These are phyloP conservation scores for Endogone sp. DNA, from an alignment of 192 early-diverging fungal species.

Conservation along the genomic window DNA sequence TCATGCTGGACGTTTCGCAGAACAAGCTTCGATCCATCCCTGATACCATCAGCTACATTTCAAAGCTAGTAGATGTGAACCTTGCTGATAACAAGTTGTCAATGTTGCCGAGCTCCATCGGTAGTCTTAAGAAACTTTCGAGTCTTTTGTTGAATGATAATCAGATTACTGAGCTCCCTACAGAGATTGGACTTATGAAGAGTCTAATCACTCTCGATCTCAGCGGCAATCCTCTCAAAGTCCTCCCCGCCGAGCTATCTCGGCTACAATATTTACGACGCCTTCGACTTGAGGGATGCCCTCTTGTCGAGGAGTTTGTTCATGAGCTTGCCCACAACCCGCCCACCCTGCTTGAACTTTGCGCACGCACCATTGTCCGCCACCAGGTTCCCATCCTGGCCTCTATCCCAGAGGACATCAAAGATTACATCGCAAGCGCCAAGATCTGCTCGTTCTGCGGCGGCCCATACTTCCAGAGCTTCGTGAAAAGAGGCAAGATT, in stretches of 20 bases:
- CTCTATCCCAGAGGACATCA: constrained; percentile 47
- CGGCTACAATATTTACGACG: constrained; percentile 67
- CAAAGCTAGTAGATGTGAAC: constrained; percentile 64
- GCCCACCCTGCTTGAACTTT: constrained; percentile 71
- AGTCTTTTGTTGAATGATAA: constrained; percentile 60
- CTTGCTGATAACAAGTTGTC: constrained; percentile 59
- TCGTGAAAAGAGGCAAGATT: constrained; percentile 51
- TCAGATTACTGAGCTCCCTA: constrained; percentile 52
- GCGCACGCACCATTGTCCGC: constrained; percentile 69
- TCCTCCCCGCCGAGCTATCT: constrained; percentile 68
- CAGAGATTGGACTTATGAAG: constrained; percentile 57
- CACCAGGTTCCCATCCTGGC: constrained; percentile 53
- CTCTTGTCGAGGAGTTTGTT: constrained; percentile 37
- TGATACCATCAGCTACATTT: constrained; percentile 60
- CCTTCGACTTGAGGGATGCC: constrained; percentile 53
- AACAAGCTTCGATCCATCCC: constrained; percentile 66
- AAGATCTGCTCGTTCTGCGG: constrained; percentile 68
- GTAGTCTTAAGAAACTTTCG: constrained; percentile 55
- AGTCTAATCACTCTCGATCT: constrained; percentile 67
- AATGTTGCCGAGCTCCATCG: constrained; percentile 57
- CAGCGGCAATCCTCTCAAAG: constrained; percentile 58
- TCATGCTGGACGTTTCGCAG: constrained; percentile 53
- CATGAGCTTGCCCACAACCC: constrained; percentile 35
- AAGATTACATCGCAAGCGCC: constrained; percentile 57
- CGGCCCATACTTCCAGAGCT: constrained; percentile 74